A percentile compares a stretch with the other conserved stretches of the same genome.
Conservation (phyloP, 2,329 filamentous ascomycete species). For the Fusarium robinianum region DNA sequence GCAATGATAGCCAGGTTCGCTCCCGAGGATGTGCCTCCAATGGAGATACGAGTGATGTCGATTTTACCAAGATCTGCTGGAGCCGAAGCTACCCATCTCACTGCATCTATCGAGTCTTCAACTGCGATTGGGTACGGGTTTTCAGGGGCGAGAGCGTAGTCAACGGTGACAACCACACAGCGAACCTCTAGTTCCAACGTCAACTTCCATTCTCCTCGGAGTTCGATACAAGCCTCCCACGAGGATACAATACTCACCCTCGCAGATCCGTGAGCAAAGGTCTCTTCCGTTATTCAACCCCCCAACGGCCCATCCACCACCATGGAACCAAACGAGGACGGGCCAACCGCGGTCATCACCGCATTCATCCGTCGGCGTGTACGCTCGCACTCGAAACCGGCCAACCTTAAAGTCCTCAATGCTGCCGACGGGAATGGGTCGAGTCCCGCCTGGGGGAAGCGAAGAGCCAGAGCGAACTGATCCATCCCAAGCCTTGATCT, state of each 20-base stretch:
- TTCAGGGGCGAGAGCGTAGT: constrained; percentile 45
- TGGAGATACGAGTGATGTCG: constrained; percentile 33
- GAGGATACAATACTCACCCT: constrained; percentile 30
- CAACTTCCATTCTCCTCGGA: too few relatives aligned
- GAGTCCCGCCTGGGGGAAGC: constrained; percentile 34
- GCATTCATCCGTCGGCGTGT: constrained; percentile 35
- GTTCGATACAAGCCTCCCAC: background rate
- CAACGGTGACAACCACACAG: constrained; percentile 39
- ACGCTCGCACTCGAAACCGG: constrained; percentile 40
- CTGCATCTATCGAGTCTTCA: constrained; percentile 40
- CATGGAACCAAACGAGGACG: constrained; percentile 46
- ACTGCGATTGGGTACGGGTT: constrained; percentile 43
- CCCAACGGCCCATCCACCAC: constrained; percentile 47
- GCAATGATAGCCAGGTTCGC: constrained; percentile 33
- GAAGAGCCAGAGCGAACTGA: constrained; percentile 33
- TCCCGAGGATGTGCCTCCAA: constrained; percentile 41
- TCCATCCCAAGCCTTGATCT: constrained; percentile 42
- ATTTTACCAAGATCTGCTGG: constrained; percentile 31
- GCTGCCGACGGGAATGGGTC: constrained; percentile 36
- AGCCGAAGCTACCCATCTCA: constrained; percentile 37
- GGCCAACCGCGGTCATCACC: constrained; percentile 42
- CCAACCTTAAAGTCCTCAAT: constrained; percentile 36
- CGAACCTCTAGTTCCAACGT: constrained; percentile 23
- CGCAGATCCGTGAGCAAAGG: constrained; percentile 41
- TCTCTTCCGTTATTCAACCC: constrained; percentile 42